Percentiles rank a stretch among this genome's conserved stretches.
Conservation (phyloP, 495 filamentous ascomycete species). For the Mytilinidion resinicola region DNA sequence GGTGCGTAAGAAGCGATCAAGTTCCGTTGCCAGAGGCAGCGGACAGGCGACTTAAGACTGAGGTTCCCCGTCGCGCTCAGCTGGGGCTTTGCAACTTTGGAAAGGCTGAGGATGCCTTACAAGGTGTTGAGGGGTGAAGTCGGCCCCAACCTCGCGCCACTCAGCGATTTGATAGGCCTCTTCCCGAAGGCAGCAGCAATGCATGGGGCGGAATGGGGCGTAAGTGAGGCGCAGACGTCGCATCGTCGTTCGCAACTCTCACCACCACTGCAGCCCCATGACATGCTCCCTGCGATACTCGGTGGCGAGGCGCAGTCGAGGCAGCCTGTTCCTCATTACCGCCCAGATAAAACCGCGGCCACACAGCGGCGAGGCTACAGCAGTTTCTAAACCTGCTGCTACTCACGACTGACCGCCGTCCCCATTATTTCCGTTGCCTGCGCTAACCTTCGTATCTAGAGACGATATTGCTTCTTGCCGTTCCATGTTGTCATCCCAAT, state of each 20-base stretch:
- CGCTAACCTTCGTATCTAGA: too few species aligned
- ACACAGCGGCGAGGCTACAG: neutral
- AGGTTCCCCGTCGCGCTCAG: neutral
- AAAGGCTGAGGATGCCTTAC: slow-evolving; percentile 16
- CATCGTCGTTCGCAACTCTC: neutral
- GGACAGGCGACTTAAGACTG: too few species aligned
- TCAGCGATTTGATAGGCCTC: neutral
- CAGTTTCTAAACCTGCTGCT: too few species aligned
- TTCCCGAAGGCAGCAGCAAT: neutral
- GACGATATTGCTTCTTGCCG: too few species aligned
- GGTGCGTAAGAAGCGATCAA: slow-evolving; percentile 5
- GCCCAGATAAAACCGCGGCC: neutral
- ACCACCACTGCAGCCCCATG: too few species aligned
- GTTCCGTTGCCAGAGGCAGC: neutral
- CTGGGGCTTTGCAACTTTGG: slow-evolving; percentile 10
- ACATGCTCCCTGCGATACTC: neutral
- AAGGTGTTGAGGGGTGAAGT: slow-evolving; percentile 1
- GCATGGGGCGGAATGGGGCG: neutral
- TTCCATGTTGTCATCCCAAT: too few species aligned
- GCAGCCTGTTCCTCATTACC: neutral
- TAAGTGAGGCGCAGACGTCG: neutral
- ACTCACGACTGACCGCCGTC: too few species aligned
- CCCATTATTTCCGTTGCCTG: too few species aligned
- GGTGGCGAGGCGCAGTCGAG: neutral
- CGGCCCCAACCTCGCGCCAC: neutral